Evolutionary conservation across 1,139 yeast genomes (phyloP).

Genomic region (Suhomyces anneliseae): DNA sequence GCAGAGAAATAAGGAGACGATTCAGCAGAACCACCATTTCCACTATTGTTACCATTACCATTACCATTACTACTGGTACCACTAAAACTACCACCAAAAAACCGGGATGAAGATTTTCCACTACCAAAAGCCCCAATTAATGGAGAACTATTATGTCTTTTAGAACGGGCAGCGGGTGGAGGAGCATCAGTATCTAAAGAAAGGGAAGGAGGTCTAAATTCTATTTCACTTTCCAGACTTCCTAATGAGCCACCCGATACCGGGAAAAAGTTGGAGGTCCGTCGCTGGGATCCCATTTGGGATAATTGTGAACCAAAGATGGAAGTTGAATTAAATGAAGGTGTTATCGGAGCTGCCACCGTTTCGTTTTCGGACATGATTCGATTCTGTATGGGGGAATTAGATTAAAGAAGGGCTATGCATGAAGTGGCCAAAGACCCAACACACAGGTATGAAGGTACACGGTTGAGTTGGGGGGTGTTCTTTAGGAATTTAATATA

Average conservation of each 20-base stretch:
- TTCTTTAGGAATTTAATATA: no score
- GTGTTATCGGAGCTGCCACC: conserved; percentile 9
- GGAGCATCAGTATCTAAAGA: neutral
- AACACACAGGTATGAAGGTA: neutral
- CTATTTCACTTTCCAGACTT: conserved; percentile 5
- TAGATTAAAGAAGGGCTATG: neutral
- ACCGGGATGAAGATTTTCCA: conserved; percentile 6
- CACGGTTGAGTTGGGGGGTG: neutral
- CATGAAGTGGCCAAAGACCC: neutral
- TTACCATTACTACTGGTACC: neutral
- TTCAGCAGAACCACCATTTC: conserved; percentile 1
- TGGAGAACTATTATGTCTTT: conserved; percentile 16
- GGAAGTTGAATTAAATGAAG: conserved; percentile 7
- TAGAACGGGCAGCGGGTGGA: conserved; percentile 5
- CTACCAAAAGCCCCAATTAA: conserved; percentile 12
- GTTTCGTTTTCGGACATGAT: conserved; percentile 10
- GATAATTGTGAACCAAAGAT: conserved; percentile 4
- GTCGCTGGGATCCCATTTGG: conserved; percentile 12
- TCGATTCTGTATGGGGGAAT: neutral
- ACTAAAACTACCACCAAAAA: conserved; percentile 1
- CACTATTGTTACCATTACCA: no score
- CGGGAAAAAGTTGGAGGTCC: conserved; percentile 21
- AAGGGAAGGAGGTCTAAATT: neutral
- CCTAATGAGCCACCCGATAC: conserved; percentile 3
- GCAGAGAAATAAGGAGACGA: conserved; percentile 4